Conservation (phyloP, 345 rosid species). For the Ceriops tagal region DNA sequence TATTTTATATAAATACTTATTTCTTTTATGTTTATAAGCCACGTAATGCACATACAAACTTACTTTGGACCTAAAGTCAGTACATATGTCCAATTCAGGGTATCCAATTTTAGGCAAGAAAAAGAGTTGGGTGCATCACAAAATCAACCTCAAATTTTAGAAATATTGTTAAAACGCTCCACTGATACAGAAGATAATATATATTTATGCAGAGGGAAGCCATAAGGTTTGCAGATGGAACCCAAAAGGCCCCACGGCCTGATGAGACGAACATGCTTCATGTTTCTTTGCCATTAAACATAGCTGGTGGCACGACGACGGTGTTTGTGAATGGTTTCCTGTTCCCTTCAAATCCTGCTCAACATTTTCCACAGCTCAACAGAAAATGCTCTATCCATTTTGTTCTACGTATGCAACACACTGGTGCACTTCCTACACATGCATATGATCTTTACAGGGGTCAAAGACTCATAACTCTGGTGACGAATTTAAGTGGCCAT, state of each 20-base stretch:
- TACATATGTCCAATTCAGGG: too few species aligned
- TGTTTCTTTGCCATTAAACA: constrained; percentile 13
- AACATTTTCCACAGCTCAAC: constrained; percentile 22
- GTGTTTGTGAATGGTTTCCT: constrained; percentile 24
- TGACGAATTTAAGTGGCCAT: constrained; percentile 20
- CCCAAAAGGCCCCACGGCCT: constrained; percentile 18
- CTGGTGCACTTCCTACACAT: constrained; percentile 17
- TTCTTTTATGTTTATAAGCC: too few species aligned
- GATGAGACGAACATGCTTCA: constrained; percentile 22
- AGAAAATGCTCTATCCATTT: constrained; percentile 16
- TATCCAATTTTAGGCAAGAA: too few species aligned
- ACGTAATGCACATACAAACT: too few species aligned
- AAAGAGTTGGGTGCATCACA: too few species aligned
- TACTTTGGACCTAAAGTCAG: too few species aligned
- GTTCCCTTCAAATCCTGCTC: constrained; percentile 28
- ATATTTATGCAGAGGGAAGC: too few species aligned
- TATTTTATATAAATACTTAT: too few species aligned
- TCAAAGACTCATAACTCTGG: too few species aligned
- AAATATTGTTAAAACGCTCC: too few species aligned
- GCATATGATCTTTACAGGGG: constrained; percentile 25
- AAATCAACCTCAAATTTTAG: too few species aligned
- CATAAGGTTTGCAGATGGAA: constrained; percentile 6
- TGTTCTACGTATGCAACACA: constrained; percentile 25
- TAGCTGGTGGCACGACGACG: constrained; percentile 14
- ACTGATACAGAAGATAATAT: too few species aligned